These are phyloP conservation scores for Nicotiana sylvestris DNA, from an alignment of 257 asterid genomes.

Conservation along the genomic window DNA sequence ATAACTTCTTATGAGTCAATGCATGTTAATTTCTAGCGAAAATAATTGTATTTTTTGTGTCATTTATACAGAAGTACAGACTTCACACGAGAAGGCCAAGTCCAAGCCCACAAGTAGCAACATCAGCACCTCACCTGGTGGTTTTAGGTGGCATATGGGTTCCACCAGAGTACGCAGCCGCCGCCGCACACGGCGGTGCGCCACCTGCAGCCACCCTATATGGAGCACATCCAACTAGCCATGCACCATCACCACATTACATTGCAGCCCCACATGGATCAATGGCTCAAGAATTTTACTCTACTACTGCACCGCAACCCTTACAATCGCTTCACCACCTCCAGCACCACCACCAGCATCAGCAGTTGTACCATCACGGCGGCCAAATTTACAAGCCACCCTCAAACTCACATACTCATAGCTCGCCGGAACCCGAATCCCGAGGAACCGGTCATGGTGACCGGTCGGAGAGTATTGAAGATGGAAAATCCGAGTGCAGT, in stretches of 20 bases:
- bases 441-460: conserved; percentile 40
- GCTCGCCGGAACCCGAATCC: conserved; percentile 51
- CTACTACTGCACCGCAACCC: conserved; percentile 30
- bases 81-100: conserved; percentile 97
- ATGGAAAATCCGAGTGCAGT: conserved; percentile 81
- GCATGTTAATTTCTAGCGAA: background rate
- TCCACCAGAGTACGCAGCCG: conserved; percentile 74
- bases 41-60: too few species aligned
- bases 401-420: conserved; percentile 36
- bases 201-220: conserved; percentile 45
- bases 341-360: conserved; percentile 45
- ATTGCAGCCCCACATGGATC: conserved; percentile 28
- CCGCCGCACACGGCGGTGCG: conserved; percentile 62
- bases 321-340: conserved; percentile 39
- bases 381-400: conserved; percentile 49
- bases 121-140: conserved; percentile 66
- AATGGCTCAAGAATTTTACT: conserved; percentile 49
- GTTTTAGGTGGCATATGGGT: conserved; percentile 95
- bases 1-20: background rate
- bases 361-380: conserved; percentile 56
- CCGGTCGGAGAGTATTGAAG: conserved; percentile 80
- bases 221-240: conserved; percentile 55
- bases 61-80: conserved; percentile 65
- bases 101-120: conserved; percentile 71
- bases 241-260: conserved; percentile 35